These are phyloP conservation scores for Suhomyces yuchorum DNA, from an alignment of 1,139 yeast species.

Conservation along the genomic window DNA sequence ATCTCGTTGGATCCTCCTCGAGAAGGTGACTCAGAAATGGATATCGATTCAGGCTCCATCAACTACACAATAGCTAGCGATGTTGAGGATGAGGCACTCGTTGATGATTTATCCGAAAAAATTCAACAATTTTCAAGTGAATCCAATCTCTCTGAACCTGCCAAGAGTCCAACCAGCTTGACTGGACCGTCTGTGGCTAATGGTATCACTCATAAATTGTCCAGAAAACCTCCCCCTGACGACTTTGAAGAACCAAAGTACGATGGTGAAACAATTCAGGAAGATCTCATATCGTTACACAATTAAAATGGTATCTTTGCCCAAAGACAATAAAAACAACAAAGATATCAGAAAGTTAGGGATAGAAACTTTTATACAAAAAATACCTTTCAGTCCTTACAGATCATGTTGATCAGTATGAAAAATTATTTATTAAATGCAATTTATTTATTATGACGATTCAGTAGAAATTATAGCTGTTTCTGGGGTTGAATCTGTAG, in stretches of 20 bases:
- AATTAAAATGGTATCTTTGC: too few species aligned
- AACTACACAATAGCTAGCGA: slow-evolving; percentile 9
- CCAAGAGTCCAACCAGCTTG: slow-evolving; percentile 6
- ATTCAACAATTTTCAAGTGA: slow-evolving; percentile 8
- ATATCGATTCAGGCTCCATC: slow-evolving; percentile 5
- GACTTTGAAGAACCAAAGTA: neutral
- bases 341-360: too few species aligned
- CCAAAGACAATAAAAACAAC: too few species aligned
- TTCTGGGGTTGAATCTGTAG: too few species aligned
- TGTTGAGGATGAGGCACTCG: slow-evolving; percentile 9
- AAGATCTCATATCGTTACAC: neutral
- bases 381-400: too few species aligned
- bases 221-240: slow-evolving; percentile 22
- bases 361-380: too few species aligned
- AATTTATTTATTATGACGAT: too few species aligned
- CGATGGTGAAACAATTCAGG: neutral
- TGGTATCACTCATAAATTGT: slow-evolving; percentile 1
- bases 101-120: slow-evolving; percentile 12
- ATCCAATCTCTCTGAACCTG: slow-evolving; percentile 2
- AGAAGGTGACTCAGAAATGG: neutral
- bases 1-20: neutral
- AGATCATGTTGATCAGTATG: too few species aligned
- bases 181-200: neutral
- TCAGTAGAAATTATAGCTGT: too few species aligned
- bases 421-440: too few species aligned